Conservation (phyloP, 805 yeast genomes). For the Maudiozyma serrabonitensis region DNA sequence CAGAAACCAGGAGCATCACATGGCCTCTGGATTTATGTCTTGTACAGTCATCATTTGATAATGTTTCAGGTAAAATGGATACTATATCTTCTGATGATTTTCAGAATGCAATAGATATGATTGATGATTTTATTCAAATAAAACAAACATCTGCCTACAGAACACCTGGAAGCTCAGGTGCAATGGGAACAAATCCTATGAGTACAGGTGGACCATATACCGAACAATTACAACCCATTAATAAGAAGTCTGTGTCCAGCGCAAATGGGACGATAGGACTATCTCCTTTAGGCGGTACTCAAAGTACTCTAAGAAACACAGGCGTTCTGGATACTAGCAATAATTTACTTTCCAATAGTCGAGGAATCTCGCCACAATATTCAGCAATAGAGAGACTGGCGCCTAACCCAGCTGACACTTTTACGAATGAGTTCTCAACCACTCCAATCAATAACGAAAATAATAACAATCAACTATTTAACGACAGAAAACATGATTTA, state of each 20-base stretch:
- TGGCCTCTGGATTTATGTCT: slow-evolving; percentile 70
- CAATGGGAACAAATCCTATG: slow-evolving; percentile 20
- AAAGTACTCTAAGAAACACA: background rate
- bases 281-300: background rate
- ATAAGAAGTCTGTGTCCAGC: slow-evolving; percentile 11
- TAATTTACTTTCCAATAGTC: background rate
- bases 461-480: slow-evolving; percentile 13
- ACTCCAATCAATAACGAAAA: slow-evolving; percentile 11
- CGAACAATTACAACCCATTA: slow-evolving; percentile 24
- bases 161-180: slow-evolving; percentile 27
- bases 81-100: slow-evolving; percentile 9
- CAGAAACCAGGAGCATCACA: slow-evolving; percentile 43
- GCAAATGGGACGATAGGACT: background rate
- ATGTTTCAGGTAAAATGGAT: slow-evolving; percentile 6
- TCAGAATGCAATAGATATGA: slow-evolving; percentile 29
- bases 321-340: background rate
- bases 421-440: slow-evolving; percentile 9
- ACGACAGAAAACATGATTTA: slow-evolving; percentile 7
- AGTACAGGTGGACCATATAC: slow-evolving; percentile 28
- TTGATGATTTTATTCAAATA: slow-evolving; percentile 33
- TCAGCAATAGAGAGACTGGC: slow-evolving; percentile 6
- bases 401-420: slow-evolving; percentile 8
- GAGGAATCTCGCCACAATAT: slow-evolving; percentile 8
- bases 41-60: slow-evolving; percentile 35
- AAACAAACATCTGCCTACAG: slow-evolving; percentile 32